phyloP scores from a whole-genome alignment of 805 yeast genomes.

The Clavispora santaluciae region DNA sequence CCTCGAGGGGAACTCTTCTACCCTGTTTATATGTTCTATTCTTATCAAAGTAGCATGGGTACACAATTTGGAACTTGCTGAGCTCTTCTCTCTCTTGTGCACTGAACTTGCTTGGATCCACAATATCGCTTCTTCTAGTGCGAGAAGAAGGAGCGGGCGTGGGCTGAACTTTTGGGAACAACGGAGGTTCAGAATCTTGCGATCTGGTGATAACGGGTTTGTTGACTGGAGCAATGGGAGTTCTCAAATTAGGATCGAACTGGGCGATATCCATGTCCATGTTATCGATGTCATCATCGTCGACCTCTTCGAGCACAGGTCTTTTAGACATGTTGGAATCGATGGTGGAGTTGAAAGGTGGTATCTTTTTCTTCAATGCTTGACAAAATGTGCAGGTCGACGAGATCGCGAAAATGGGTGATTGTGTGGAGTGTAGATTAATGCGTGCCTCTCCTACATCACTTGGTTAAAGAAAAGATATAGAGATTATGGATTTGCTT shows the following conservation, averaged over 20 bases:
- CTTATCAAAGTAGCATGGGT: slow-evolving; percentile 90
- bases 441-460: too few relatives aligned
- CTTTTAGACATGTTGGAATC: slow-evolving; percentile 31
- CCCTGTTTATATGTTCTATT: slow-evolving; percentile 75
- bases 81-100: slow-evolving; percentile 52
- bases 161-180: slow-evolving; percentile 24
- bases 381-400: background rate
- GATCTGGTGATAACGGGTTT: slow-evolving; percentile 59
- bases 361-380: background rate
- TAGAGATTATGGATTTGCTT: too few relatives aligned
- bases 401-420: background rate
- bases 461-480: too few relatives aligned
- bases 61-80: slow-evolving; percentile 65
- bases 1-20: slow-evolving; percentile 64
- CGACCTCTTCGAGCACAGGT: slow-evolving; percentile 74
- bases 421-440: too few relatives aligned
- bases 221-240: slow-evolving; percentile 65
- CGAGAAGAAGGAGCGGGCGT: slow-evolving; percentile 14
- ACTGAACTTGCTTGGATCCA: slow-evolving; percentile 13
- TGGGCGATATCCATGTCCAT: slow-evolving; percentile 92
- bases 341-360: background rate
- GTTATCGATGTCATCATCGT: slow-evolving; percentile 82
- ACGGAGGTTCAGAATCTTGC: slow-evolving; percentile 40
- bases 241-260: slow-evolving; percentile 62
- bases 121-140: slow-evolving; percentile 4